phyloP scores from a whole-genome alignment of 1,284 basidiomycete species.

The Marasmius sp. region DNA sequence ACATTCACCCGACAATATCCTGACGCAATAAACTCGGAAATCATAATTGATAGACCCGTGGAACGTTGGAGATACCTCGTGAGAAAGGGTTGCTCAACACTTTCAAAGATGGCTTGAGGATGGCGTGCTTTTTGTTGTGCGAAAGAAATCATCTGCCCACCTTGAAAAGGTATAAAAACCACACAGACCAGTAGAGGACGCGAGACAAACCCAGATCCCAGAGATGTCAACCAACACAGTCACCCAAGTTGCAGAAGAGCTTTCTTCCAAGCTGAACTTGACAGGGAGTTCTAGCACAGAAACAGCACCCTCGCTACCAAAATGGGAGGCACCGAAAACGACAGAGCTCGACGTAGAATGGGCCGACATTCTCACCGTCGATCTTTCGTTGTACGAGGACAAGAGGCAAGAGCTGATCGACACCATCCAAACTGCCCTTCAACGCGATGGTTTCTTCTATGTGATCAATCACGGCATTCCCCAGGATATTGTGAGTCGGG shows the following conservation, averaged over 20 bases:
- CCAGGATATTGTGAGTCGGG: slow-evolving; percentile 24
- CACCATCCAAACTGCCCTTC: slow-evolving; percentile 30
- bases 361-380: slow-evolving; percentile 38
- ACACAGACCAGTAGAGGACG: not conserved
- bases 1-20: no score
- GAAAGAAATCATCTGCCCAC: not conserved
- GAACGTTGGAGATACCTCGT: not conserved
- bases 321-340: slow-evolving; percentile 23
- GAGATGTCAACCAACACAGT: not conserved
- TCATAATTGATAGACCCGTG: not conserved
- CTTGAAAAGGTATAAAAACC: not conserved
- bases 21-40: not conserved
- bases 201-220: not conserved
- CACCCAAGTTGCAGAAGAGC: not conserved
- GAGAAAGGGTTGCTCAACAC: not conserved
- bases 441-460: slow-evolving; percentile 38
- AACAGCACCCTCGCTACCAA: slow-evolving; percentile 2
- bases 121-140: not conserved
- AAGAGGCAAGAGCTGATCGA: slow-evolving; percentile 27
- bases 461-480: slow-evolving; percentile 34
- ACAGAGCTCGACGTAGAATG: slow-evolving; percentile 31
- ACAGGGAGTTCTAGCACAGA: not conserved
- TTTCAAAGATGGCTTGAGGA: not conserved
- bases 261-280: not conserved
- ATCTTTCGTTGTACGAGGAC: slow-evolving; percentile 31